These are phyloP conservation scores for Clarireedia sp. DNA, from an alignment of 2,329 filamentous ascomycete genomes.

Conservation along the genomic window DNA sequence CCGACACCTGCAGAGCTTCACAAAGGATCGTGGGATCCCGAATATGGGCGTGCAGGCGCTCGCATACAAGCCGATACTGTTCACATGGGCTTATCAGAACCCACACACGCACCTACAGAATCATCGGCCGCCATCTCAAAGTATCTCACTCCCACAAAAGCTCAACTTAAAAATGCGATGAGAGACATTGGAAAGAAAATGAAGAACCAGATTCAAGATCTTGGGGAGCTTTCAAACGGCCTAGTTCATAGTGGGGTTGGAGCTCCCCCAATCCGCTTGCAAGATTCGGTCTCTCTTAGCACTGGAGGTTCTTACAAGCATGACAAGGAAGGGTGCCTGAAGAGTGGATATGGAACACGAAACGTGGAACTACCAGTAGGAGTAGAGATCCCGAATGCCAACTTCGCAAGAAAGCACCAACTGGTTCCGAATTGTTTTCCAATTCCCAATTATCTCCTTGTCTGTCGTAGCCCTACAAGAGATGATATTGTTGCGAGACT, in stretches of 20 bases:
- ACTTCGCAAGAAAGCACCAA: slow-evolving; percentile 37
- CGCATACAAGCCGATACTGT: neutral
- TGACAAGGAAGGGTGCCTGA: neutral
- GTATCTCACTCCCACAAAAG: slow-evolving; percentile 1
- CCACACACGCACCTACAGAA: neutral
- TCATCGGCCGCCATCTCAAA: neutral
- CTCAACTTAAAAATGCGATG: slow-evolving; percentile 1
- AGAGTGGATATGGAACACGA: neutral
- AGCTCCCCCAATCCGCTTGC: neutral
- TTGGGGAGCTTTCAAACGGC: neutral
- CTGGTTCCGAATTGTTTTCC: slow-evolving; percentile 29
- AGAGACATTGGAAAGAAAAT: neutral
- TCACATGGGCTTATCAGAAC: neutral
- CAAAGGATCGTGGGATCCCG: slow-evolving; percentile 10
- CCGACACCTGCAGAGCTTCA: slow-evolving; percentile 12
- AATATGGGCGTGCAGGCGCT: slow-evolving; percentile 10
- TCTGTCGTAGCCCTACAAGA: neutral
- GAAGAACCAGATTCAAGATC: slow-evolving; percentile 7
- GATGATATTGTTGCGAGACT: neutral
- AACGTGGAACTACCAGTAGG: slow-evolving; percentile 9
- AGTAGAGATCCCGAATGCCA: slow-evolving; percentile 35
- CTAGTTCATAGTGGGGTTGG: neutral
- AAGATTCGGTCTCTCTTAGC: neutral
- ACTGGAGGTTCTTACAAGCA: neutral
- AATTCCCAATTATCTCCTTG: slow-evolving; percentile 8